Evolutionary conservation across 352 stramenopile species (phyloP), one percentile per base, ranked within the genome.

Genomic region (Phytophthora palmivora): DNA sequence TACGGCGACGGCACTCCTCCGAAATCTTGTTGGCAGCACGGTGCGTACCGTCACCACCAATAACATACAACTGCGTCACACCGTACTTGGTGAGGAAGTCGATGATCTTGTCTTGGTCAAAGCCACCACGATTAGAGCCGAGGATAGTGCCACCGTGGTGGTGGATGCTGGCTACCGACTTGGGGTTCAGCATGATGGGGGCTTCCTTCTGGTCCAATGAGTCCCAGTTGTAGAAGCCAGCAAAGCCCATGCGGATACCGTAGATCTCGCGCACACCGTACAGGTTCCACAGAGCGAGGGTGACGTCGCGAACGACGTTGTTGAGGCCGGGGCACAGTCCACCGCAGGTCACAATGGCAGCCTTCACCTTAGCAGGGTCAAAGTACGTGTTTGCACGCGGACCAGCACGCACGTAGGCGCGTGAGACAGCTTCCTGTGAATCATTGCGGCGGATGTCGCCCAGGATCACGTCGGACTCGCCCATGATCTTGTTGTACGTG

Each of bases 31-130:
- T 98, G 16, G 97, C 97, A 33, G 94, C 97, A 49, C 97, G 89
- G 79, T 99, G 97, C 12, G 96, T 99, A 49, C 97, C 97, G 69
- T 99, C 97, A 44, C 97, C 97, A 55, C 97, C 97, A 73, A 99
- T 97, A 30, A 99, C 95, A 76, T 97, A 99, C 12, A 99, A 62
- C 72, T 98, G 93, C 62, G 92, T 96, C 52, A 99, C 88, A 34
- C 87, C 84, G 38, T 95, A 76, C 16, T 80, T 83, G 32, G 87
- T 84, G 30, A 99, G 73, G 64, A 98, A 99, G 15, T 91, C 67
- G 16, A 98, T 80, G 68, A 98, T 99, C 74, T 98, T 98, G 39
- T 99, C 96, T 16, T 96, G 72, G 63, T 99, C 95, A 68, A 99
- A 99, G 43, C 97, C 97, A 43, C 97, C 97, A 61, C 97, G 85